Percentiles rank a stretch among this genome's conserved stretches.
phyloP scores from a whole-genome alignment of 768 basidiomycete genomes.

The Boletus tomentosulus region DNA sequence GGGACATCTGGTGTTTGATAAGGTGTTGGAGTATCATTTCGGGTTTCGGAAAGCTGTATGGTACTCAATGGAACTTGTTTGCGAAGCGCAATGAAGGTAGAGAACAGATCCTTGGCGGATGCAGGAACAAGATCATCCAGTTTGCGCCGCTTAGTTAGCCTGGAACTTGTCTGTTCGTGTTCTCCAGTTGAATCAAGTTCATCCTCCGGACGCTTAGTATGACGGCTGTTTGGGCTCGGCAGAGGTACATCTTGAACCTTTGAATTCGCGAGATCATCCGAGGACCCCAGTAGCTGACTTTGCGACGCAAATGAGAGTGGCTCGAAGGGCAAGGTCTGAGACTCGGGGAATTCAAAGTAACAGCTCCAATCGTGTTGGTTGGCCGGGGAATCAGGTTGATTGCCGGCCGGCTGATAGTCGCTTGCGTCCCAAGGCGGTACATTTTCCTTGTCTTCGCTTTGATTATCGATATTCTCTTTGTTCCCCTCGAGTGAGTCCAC shows the following conservation, averaged over 20 bases:
- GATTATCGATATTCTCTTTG: constrained; percentile 12
- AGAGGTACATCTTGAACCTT: constrained; percentile 1
- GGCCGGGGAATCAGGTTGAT: background rate
- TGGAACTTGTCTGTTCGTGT: background rate
- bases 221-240: constrained; percentile 2
- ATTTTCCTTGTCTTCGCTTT: constrained; percentile 18
- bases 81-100: constrained; percentile 24
- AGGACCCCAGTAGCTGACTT: constrained; percentile 5
- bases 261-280: background rate
- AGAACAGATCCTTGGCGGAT: constrained; percentile 25
- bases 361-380: constrained; percentile 19
- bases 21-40: constrained; percentile 8
- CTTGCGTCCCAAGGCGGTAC: constrained; percentile 2
- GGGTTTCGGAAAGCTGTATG: constrained; percentile 10
- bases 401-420: background rate
- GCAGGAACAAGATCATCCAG: constrained; percentile 21
- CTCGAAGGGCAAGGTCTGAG: constrained; percentile 19
- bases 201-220: background rate
- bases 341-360: constrained; percentile 21
- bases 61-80: constrained; percentile 10
- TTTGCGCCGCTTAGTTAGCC: constrained; percentile 21
- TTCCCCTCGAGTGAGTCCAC: constrained; percentile 3
- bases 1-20: constrained; percentile 3
- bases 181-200: background rate
- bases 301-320: constrained; percentile 25